These are phyloP conservation scores for Fusarium proliferatum DNA, from an alignment of 2,329 filamentous ascomycete species.

Conservation along the genomic window DNA sequence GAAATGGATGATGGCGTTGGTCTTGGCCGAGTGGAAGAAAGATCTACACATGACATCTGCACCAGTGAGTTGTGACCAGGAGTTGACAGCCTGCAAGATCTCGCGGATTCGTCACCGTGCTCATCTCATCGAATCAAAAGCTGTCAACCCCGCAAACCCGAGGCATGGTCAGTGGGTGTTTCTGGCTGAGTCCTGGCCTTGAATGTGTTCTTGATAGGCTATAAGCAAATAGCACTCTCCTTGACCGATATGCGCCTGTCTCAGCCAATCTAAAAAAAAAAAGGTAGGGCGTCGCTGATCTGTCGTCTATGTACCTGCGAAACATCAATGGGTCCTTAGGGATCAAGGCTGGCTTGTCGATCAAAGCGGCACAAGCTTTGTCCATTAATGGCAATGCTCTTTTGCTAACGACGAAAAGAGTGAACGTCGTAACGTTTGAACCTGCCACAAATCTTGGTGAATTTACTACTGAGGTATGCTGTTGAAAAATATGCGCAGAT, in stretches of 20 bases:
- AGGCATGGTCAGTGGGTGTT: neutral
- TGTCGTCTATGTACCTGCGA: conserved; percentile 23
- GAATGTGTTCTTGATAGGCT: neutral
- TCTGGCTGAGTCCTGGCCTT: neutral
- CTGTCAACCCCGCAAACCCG: conserved; percentile 20
- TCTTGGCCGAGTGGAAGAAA: neutral
- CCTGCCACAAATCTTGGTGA: neutral
- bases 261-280: conserved; percentile 10
- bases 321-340: conserved; percentile 1
- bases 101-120: conserved; percentile 10
- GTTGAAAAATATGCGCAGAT: neutral
- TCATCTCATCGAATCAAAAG: conserved; percentile 15
- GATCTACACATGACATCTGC: neutral
- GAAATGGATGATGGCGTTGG: neutral
- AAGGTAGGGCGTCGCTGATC: conserved; percentile 21
- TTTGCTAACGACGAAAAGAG: neutral
- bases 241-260: conserved; percentile 10
- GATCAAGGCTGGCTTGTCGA: conserved; percentile 1
- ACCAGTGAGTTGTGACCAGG: neutral
- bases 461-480: neutral
- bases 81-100: conserved; percentile 9
- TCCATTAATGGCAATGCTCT: neutral
- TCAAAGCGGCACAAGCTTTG: conserved; percentile 1
- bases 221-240: neutral
- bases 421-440: neutral